Conservation (phyloP, 768 basidiomycete species). For the Paxillus ammoniavirescens region DNA sequence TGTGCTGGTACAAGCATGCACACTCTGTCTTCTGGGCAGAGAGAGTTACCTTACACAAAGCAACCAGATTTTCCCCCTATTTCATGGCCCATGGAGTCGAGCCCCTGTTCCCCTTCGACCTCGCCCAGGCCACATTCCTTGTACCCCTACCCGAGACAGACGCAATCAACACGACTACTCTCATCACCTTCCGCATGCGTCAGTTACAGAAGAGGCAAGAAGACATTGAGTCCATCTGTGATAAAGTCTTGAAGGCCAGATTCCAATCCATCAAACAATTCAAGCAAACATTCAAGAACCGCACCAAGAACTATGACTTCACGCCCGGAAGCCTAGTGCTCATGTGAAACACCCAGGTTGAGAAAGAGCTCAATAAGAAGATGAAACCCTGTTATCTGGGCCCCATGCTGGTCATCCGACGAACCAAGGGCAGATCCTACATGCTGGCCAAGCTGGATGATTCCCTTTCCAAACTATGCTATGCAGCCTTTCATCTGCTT, state of each 20-base stretch:
- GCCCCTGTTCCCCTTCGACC: too few relatives aligned
- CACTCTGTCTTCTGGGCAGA: too few relatives aligned
- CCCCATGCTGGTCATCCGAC: too few relatives aligned
- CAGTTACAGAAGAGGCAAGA: not conserved
- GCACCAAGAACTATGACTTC: not conserved
- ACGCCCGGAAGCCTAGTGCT: not conserved
- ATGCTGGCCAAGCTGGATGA: constrained; percentile 27
- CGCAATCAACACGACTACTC: not conserved
- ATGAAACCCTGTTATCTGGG: constrained; percentile 14
- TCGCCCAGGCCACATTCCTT: too few relatives aligned
- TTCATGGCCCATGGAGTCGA: too few relatives aligned
- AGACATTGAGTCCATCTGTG: too few relatives aligned
- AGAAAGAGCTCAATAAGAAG: constrained; percentile 18
- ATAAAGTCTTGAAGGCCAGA: too few relatives aligned
- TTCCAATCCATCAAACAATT: too few relatives aligned
- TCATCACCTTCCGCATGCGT: not conserved
- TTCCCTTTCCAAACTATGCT: constrained; percentile 4
- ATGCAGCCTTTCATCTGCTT: constrained; percentile 21
- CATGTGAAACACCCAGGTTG: not conserved
- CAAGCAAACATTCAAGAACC: not conserved
- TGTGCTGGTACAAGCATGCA: too few relatives aligned
- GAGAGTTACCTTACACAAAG: too few relatives aligned
- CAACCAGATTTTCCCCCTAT: too few relatives aligned
- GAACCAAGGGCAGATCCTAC: constrained; percentile 27
- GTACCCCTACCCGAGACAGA: too few relatives aligned